A percentile compares a stretch with the other conserved stretches of the same genome.
Conservation (phyloP, 805 yeast genomes). For the Jamesozyma jinghongensis region DNA sequence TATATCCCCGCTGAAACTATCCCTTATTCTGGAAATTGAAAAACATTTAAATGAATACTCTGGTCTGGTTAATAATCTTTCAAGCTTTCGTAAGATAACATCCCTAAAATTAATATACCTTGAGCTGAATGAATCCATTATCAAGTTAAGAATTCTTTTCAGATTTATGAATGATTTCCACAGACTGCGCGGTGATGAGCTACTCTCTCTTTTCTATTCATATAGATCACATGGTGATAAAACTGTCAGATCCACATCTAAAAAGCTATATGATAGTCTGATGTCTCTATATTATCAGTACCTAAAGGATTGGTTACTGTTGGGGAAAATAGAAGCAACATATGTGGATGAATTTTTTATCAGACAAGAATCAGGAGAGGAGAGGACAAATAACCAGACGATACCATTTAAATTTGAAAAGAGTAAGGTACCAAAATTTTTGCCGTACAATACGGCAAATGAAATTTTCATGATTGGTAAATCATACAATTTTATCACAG, state of each 20-base stretch:
- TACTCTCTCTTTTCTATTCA: slow-evolving; percentile 44
- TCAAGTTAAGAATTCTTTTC: slow-evolving; percentile 49
- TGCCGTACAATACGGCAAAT: slow-evolving; percentile 33
- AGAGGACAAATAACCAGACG: background rate
- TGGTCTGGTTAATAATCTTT: slow-evolving; percentile 36
- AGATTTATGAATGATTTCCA: slow-evolving; percentile 33
- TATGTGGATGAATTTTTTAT: slow-evolving; percentile 55
- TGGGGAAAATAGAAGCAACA: slow-evolving; percentile 52
- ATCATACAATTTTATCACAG: slow-evolving; percentile 52
- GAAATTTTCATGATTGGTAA: slow-evolving; percentile 63
- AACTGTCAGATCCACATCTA: slow-evolving; percentile 37
- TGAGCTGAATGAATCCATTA: slow-evolving; percentile 42
- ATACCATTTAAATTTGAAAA: slow-evolving; percentile 10
- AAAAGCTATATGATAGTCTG: slow-evolving; percentile 36
- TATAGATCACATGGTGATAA: slow-evolving; percentile 58
- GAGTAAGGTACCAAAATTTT: slow-evolving; percentile 33
- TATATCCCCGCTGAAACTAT: slow-evolving; percentile 49
- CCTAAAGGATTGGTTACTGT: slow-evolving; percentile 55
- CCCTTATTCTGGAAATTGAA: slow-evolving; percentile 44
- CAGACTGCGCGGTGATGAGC: slow-evolving; percentile 37
- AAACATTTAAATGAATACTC: slow-evolving; percentile 37
- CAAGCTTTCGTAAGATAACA: slow-evolving; percentile 30
- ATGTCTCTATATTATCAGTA: slow-evolving; percentile 53
- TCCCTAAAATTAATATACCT: slow-evolving; percentile 26
- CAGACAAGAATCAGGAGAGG: slow-evolving; percentile 5